Evolutionary conservation across 106 monocot species (phyloP), one percentile per base, ranked within the genome.

Genomic region (Ottelia alismoides): DNA sequence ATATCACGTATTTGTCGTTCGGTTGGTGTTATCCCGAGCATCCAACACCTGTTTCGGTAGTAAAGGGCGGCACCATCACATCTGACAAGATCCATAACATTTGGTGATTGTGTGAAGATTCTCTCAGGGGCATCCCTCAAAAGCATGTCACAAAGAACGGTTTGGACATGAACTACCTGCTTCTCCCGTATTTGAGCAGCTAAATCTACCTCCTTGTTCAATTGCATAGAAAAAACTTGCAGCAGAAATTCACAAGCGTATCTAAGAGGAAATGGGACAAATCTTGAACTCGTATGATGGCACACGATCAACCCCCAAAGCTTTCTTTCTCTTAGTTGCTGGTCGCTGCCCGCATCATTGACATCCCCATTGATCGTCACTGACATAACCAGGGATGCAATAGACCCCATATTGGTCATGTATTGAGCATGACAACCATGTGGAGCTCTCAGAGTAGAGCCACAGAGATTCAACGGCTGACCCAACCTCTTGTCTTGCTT

Each of bases 231-330:
- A 32, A 88, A 94, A 3, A 94, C 93, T 69, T 94, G 93, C 55
- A 88, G 55, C 57, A 94, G 53, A 48, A 94, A 84, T 51, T 94
- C 88, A 66, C 93, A 94, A 9, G 93, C 88, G 63, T 94, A 94
- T 51, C 93, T 75, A 24, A 94, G 81, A 2, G 93, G 93, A 49
- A 94, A 94, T n/a, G 88, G 84, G 22, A 94, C 60, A 52, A 88
- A 88, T 62, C 81, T 74, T 10, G 88, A 73, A 29, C 32, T 71
- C 2, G 76, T 69, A 49, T 88, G 84, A 68, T 94, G 93, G 45
- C 93, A 94, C 19, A 88, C 93, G 53, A 94, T 72, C 67, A 94
- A 55, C 2, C 93, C 88, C 93, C 93, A 94, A 6, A 94, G 84
- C 66, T 78, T 94, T 58, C 65, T 70, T 5, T 63, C 77, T 49